Evolutionary conservation across 352 stramenopile genomes (phyloP).

Genomic region (Pythium sp.): DNA sequence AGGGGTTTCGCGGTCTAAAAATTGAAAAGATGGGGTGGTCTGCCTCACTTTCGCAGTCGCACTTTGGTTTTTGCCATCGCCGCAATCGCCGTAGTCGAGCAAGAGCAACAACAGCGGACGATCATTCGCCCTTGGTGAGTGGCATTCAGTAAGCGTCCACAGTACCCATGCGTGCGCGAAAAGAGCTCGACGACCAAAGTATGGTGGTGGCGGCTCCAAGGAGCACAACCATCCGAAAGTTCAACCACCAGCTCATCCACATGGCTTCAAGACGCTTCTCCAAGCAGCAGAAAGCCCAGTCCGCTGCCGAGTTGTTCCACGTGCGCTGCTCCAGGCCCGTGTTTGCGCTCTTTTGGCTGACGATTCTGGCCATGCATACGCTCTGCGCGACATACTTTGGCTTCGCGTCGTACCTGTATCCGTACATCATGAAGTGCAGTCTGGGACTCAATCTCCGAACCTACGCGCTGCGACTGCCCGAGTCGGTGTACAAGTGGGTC

Average conservation of each 20-base stretch:
- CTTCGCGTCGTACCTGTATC: background rate
- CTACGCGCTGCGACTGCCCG: background rate
- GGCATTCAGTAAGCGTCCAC: too few relatives aligned
- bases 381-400: background rate
- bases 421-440: background rate
- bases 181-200: too few relatives aligned
- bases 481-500: background rate
- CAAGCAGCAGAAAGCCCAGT: background rate
- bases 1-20: too few relatives aligned
- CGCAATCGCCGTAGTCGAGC: too few relatives aligned
- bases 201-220: too few relatives aligned
- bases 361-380: background rate
- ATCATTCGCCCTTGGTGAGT: too few relatives aligned
- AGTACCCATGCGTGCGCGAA: too few relatives aligned
- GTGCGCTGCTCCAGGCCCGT: background rate
- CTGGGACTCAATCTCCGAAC: background rate
- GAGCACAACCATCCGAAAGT: too few relatives aligned
- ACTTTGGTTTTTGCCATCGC: too few relatives aligned
- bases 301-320: background rate
- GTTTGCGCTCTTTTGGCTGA: background rate
- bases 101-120: too few relatives aligned
- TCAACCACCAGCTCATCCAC: background rate
- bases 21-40: too few relatives aligned
- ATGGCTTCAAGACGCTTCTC: background rate
- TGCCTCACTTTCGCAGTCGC: too few relatives aligned